Conservation (phyloP, 495 filamentous ascomycete species). For the Pyronema domesticum region DNA sequence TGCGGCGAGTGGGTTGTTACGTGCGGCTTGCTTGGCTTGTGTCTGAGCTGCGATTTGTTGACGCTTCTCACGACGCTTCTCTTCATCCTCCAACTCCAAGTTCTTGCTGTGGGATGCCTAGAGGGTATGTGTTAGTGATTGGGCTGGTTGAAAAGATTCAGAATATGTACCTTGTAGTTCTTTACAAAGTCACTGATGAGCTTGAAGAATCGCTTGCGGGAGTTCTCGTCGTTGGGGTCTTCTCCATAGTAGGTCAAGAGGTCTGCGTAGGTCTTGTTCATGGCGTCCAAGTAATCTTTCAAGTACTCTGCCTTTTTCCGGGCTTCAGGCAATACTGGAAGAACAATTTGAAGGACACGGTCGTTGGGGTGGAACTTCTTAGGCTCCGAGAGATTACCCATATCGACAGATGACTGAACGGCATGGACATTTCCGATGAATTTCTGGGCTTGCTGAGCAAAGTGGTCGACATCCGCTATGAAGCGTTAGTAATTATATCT, state of each 20-base stretch:
- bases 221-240: constrained; percentile 78
- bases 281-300: constrained; percentile 82
- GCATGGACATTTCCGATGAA: constrained; percentile 93
- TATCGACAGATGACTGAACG: constrained; percentile 77
- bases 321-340: constrained; percentile 90
- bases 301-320: constrained; percentile 91
- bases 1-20: constrained; percentile 44
- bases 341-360: constrained; percentile 77
- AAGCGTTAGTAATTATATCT: neutral
- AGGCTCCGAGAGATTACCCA: constrained; percentile 83
- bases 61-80: constrained; percentile 75
- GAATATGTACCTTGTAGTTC: constrained; percentile 64
- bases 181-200: constrained; percentile 82
- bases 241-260: constrained; percentile 96
- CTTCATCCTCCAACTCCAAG: constrained; percentile 58
- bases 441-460: constrained; percentile 71
- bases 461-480: constrained; percentile 61
- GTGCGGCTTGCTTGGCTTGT: constrained; percentile 30
- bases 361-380: constrained; percentile 98
- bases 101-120: constrained; percentile 89
- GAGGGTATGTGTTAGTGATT: constrained; percentile 6
- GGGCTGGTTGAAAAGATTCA: neutral
- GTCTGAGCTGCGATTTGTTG: constrained; percentile 54
- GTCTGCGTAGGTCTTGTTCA: constrained; percentile 78
- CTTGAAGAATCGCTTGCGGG: constrained; percentile 87